Percentiles rank a stretch among this genome's conserved stretches.
Evolutionary conservation across 2,329 filamentous ascomycete species (phyloP).

Genomic region (Colletotrichum sp.): DNA sequence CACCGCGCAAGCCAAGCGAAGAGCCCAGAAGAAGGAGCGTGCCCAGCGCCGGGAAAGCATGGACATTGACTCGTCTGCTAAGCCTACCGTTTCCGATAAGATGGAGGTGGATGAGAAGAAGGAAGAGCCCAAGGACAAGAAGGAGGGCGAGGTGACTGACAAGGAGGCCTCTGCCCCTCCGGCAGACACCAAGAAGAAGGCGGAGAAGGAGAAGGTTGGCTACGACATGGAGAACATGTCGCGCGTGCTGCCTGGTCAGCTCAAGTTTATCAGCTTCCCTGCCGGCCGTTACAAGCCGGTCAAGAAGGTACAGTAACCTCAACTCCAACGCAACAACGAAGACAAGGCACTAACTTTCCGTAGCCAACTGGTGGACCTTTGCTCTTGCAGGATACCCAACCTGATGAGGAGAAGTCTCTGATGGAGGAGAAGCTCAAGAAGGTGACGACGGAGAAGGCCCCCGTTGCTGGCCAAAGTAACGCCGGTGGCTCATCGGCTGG

Average conservation of each 20-base stretch:
- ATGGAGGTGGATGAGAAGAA: slow-evolving; percentile 84
- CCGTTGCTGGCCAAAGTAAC: slow-evolving; percentile 50
- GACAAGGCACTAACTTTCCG: slow-evolving; percentile 46
- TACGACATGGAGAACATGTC: slow-evolving; percentile 98
- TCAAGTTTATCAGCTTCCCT: slow-evolving; percentile 95
- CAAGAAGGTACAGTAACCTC: slow-evolving; percentile 66
- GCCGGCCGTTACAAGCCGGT: slow-evolving; percentile 92
- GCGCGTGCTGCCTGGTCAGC: slow-evolving; percentile 86
- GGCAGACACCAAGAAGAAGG: slow-evolving; percentile 80
- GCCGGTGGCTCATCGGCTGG: slow-evolving; percentile 36
- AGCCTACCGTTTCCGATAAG: slow-evolving; percentile 68
- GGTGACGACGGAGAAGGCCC: slow-evolving; percentile 65
- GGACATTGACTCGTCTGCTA: slow-evolving; percentile 85
- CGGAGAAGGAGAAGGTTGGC: slow-evolving; percentile 94
- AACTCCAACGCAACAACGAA: not conserved
- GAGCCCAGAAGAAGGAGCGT: slow-evolving; percentile 92
- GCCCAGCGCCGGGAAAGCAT: slow-evolving; percentile 91
- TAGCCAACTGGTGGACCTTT: slow-evolving; percentile 93
- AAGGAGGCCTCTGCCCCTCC: slow-evolving; percentile 57
- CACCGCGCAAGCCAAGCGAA: slow-evolving; percentile 93
- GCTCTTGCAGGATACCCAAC: slow-evolving; percentile 83
- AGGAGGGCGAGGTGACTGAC: slow-evolving; percentile 48
- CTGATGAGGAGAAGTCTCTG: slow-evolving; percentile 77
- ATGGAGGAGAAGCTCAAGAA: slow-evolving; percentile 96
- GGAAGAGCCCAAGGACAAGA: slow-evolving; percentile 64